Percentiles rank a stretch among this genome's conserved stretches.
Evolutionary conservation across 192 early-diverging fungal species (phyloP).

Genomic region (Glomus cerebriforme): DNA sequence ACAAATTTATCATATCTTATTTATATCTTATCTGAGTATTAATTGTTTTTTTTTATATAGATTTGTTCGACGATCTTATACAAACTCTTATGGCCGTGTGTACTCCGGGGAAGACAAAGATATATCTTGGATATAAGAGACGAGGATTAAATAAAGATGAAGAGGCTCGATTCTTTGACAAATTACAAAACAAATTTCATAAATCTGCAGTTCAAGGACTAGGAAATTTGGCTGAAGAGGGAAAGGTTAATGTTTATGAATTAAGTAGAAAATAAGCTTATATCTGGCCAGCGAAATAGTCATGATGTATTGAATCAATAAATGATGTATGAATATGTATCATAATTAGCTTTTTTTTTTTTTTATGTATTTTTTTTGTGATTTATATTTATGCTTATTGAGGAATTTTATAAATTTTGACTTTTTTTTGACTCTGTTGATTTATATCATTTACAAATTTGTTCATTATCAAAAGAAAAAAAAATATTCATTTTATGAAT

Average conservation of each 20-base stretch:
- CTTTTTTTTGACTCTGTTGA: no score
- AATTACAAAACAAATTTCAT: constrained; percentile 1
- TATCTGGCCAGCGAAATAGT: neutral
- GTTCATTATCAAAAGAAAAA: no score
- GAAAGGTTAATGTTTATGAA: constrained; percentile 20
- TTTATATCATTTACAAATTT: no score
- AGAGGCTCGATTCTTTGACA: constrained; percentile 12
- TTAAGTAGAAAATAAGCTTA: neutral
- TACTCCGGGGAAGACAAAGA: constrained; percentile 9
- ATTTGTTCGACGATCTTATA: constrained; percentile 23
- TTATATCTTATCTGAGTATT: neutral
- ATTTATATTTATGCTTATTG: no score
- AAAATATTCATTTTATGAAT: no score
- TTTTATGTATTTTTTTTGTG: no score
- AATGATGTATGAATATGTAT: neutral
- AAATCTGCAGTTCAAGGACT: neutral
- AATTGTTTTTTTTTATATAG: constrained; percentile 5
- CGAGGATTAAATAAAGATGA: constrained; percentile 16
- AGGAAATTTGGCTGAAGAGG: neutral
- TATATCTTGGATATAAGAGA: constrained; percentile 29
- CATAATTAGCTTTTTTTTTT: neutral
- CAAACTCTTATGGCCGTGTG: constrained; percentile 22
- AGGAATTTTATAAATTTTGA: no score
- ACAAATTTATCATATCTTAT: neutral
- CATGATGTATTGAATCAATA: no score